Base-by-base conservation (phyloP, 2,329 filamentous ascomycete species). In the Coniochaeta prunicola region DNA sequence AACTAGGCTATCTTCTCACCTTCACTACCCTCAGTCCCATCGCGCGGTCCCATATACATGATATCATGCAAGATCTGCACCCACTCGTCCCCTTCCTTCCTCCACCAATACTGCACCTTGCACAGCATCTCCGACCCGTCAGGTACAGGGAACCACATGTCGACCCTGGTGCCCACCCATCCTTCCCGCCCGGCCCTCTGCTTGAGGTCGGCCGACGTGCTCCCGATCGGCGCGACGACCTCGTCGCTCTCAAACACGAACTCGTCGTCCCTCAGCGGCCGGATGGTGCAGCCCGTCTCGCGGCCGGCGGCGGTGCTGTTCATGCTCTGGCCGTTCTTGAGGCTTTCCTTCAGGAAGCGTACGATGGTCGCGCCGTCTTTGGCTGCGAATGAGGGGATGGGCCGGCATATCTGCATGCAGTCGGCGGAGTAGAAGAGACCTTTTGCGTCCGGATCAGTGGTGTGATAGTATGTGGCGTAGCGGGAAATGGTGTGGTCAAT, bases 41-140 rank as follows among this genome's bases (percentile, higher is more conserved):
- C 67, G 3, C 61, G 59, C 4, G 61, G 58, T 1, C 67, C 68
- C 40, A 69, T 59, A 54, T 68, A 68, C 60, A 66, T 60, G 28
- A 69, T 70, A 54, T 69, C 67, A 38, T 69, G 67, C 15, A 69
- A 36, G 24, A 67, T 64, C 53, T 69, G 68, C 2, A 58, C 50
- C 59, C 65, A 66, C 7, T 55, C 57, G 0, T 30, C 61, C 0
- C 53, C 31, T 17, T 70, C 66, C 56, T 61, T 58, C 33, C 60
- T 64, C 67, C 65, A 70, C 69, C 68, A 70, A 33, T 71, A 70
- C 45, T 69, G 64, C 15, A 68, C 67, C 40, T 70, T 70, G 12
- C 69, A 63, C 33, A 70, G 17, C 15, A 65, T 45, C 9, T 31
- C 48, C 5, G 19, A 36, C 3, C 48, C 56, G 3, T 66, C 67